Percentiles rank a stretch among this genome's conserved stretches.
Conservation (phyloP, 164 flowering plant genomes). For the Vitis riparia region DNA sequence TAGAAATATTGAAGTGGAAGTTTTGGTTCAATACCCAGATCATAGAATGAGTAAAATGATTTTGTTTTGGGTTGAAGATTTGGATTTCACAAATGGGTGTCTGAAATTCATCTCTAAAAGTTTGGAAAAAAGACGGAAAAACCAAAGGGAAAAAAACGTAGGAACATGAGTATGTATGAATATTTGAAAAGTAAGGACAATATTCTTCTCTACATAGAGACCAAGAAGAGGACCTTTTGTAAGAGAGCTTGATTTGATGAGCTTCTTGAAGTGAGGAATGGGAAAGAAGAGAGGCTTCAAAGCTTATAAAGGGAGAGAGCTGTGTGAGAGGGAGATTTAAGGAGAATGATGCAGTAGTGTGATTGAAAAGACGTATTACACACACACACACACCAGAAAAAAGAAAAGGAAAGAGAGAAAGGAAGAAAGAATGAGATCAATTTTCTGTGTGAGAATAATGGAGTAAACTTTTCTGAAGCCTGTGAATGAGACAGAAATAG, state of each 20-base stretch:
- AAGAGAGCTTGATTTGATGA: too few species aligned
- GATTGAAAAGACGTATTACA: too few species aligned
- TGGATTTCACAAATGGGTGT: not conserved
- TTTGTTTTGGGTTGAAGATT: not conserved
- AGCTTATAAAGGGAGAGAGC: too few species aligned
- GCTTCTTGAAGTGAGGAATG: too few species aligned
- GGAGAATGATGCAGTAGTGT: not conserved
- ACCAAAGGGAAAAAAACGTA: not conserved
- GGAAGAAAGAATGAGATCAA: not conserved
- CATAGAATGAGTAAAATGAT: not conserved
- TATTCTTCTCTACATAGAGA: too few species aligned
- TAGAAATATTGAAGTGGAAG: not conserved
- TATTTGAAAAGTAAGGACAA: too few species aligned
- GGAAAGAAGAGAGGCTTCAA: too few species aligned
- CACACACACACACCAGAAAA: not conserved
- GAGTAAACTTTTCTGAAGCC: too few species aligned
- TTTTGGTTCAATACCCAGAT: not conserved
- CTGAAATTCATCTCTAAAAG: not conserved
- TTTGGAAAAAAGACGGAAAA: not conserved
- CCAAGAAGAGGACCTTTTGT: too few species aligned
- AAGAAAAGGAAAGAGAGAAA: not conserved
- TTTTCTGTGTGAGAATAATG: too few species aligned
- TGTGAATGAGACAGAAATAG: conserved; percentile 8
- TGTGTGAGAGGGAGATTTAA: not conserved
- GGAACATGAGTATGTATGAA: not conserved